Conservation (phyloP, 495 filamentous ascomycete genomes). For the Daldinia concentrica region DNA sequence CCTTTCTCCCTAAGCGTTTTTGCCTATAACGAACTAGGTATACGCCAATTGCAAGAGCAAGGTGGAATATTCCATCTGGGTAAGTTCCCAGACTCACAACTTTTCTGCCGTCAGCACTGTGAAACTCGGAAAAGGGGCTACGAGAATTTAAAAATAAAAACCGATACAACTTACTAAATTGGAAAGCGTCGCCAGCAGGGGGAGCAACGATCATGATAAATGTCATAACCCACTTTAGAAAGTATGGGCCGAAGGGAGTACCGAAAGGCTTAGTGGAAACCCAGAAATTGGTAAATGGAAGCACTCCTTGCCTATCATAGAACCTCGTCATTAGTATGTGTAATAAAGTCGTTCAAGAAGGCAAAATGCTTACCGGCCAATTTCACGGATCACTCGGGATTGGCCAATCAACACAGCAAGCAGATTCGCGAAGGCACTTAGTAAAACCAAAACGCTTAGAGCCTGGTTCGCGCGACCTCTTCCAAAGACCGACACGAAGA, state of each 20-base stretch:
- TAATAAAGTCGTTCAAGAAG: background rate
- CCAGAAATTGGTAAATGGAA: slow-evolving; percentile 71
- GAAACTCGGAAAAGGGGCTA: slow-evolving; percentile 4
- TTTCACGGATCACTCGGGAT: slow-evolving; percentile 68
- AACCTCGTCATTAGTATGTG: background rate
- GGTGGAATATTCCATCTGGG: slow-evolving; percentile 62
- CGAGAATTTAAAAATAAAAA: slow-evolving; percentile 4
- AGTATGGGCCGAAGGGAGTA: slow-evolving; percentile 68
- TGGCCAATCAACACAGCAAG: slow-evolving; percentile 66
- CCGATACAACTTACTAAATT: slow-evolving; percentile 55
- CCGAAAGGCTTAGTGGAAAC: slow-evolving; percentile 70
- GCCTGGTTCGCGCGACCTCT: slow-evolving; percentile 58
- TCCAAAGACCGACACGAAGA: slow-evolving; percentile 70
- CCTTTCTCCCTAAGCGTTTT: slow-evolving; percentile 54
- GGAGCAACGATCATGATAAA: slow-evolving; percentile 72
- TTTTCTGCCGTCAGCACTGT: slow-evolving; percentile 44
- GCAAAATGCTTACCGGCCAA: slow-evolving; percentile 54
- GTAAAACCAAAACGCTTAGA: slow-evolving; percentile 67
- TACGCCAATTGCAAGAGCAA: slow-evolving; percentile 63
- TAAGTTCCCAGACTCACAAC: slow-evolving; percentile 65
- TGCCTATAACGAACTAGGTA: slow-evolving; percentile 62
- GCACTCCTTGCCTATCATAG: slow-evolving; percentile 66
- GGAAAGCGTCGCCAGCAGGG: slow-evolving; percentile 74
- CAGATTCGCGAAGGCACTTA: slow-evolving; percentile 72
- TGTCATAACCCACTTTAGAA: slow-evolving; percentile 67